A percentile compares a stretch with the other conserved stretches of the same genome.
Conservation (phyloP, 2,329 filamentous ascomycete genomes). For the Fusarium longipes region DNA sequence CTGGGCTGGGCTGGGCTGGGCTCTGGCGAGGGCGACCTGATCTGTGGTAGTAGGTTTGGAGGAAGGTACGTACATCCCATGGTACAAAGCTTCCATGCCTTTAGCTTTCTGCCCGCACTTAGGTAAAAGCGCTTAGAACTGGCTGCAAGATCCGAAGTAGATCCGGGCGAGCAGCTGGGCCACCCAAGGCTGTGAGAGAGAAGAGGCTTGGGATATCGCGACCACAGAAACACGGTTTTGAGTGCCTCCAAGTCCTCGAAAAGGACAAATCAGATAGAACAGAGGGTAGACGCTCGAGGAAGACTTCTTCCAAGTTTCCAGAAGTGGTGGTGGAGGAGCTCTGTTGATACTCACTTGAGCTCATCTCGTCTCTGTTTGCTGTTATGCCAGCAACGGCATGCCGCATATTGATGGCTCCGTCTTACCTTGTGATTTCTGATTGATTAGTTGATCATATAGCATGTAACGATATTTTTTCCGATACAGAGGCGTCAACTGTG, state of each 20-base stretch:
- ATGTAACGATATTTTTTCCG: neutral
- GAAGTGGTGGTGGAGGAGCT: constrained; percentile 22
- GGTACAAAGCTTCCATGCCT: too few relatives aligned
- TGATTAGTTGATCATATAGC: constrained; percentile 6
- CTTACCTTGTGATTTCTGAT: constrained; percentile 9
- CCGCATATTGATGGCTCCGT: constrained; percentile 30
- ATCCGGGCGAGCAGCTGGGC: constrained; percentile 40
- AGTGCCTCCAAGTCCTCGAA: neutral
- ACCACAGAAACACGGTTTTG: constrained; percentile 17
- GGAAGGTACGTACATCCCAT: constrained; percentile 37
- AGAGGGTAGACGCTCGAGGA: neutral
- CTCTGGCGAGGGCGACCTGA: constrained; percentile 13
- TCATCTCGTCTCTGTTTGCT: constrained; percentile 32
- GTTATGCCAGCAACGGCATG: constrained; percentile 31
- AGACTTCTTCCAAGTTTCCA: constrained; percentile 42
- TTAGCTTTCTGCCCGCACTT: constrained; percentile 7
- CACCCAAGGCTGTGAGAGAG: constrained; percentile 36
- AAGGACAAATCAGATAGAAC: neutral
- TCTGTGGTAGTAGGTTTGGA: neutral
- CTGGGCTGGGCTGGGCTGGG: too few relatives aligned
- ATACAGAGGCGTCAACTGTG: constrained; percentile 18
- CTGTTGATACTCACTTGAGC: constrained; percentile 37
- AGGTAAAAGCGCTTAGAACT: constrained; percentile 14
- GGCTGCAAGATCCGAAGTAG: constrained; percentile 41
- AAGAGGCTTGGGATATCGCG: constrained; percentile 17